These are phyloP conservation scores for Tetrapisispora fleetii DNA, from an alignment of 805 yeast genomes.

Conservation along the genomic window DNA sequence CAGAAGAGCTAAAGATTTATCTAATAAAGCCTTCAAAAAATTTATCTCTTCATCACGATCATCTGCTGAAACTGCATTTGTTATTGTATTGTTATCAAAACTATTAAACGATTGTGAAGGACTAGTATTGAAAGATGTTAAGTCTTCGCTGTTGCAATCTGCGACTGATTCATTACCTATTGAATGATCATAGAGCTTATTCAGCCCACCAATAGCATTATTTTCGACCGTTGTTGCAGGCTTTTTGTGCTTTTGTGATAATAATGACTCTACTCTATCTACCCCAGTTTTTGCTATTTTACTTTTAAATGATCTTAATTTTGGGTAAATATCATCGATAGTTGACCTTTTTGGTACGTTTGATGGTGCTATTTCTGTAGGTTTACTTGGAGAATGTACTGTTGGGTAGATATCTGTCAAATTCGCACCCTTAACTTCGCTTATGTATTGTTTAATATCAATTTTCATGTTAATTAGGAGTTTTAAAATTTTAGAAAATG, in stretches of 20 bases:
- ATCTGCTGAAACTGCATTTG: neutral
- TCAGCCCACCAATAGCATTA: neutral
- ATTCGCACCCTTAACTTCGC: neutral
- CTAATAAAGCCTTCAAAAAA: conserved; percentile 1
- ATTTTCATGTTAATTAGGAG: neutral
- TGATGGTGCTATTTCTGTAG: neutral
- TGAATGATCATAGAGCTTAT: neutral
- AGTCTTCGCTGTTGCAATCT: neutral
- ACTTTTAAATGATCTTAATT: neutral
- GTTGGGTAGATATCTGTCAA: neutral
- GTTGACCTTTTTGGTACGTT: neutral
- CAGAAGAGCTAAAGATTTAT: neutral
- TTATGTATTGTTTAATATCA: neutral
- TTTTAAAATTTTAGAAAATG: neutral
- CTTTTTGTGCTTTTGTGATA: neutral
- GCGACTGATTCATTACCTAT: too few relatives aligned
- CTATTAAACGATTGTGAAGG: too few relatives aligned
- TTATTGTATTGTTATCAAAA: neutral
- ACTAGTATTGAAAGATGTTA: neutral
- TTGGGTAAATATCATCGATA: neutral
- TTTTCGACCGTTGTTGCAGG: neutral
- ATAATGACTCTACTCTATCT: neutral
- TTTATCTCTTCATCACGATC: neutral
- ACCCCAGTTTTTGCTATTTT: neutral
- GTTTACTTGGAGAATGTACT: neutral